Evolutionary conservation across 2,329 filamentous ascomycete species (phyloP), one percentile per base, ranked within the genome.

Genomic region (Sporothrix dimorphospora): DNA sequence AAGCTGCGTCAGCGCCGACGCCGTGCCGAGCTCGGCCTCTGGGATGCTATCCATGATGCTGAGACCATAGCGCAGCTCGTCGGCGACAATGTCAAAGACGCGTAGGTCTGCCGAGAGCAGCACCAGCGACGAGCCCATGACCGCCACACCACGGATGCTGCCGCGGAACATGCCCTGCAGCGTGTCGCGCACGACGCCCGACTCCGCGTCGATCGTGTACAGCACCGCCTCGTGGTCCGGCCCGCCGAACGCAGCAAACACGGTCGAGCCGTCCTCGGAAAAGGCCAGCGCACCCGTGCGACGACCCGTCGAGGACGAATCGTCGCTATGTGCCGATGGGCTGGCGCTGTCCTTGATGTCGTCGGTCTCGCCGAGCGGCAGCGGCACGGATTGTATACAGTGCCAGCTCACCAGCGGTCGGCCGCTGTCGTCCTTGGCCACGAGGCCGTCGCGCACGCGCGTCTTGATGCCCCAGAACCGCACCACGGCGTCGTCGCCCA

Each of bases 11-110:
- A 90, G 81, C 63, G 87, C 80, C 73, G 81, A 49, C 2, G 71
- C 71, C 4, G 53, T 51, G 24, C 66, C 47, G 6, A 65, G 34
- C 27, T 69, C 72, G 81, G 77, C 24, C 30, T n/a, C 47, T 14
- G 79, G 79, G n/a, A 80, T 76, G 11, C 80, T 77, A 68, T 84
- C 80, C 51, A 81, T 84, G 16, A 94, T 82, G 34, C 86, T 82
- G 68, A 92, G 84, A 66, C 88, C 89, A 77, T 91, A 94, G 47
- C 88, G 87, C 63, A 94, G 85, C 76, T 91, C 87, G 77, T 97
- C 92, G 68, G 90, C 86, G 8, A 98, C 92, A 12, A 97, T 87
- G 79, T 99, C 92, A 85, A 94, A 97, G 47, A 97, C 90, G 53
- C 89, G 85, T 9, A 98, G 85, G 38, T 89, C 87, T 57, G 91